Conservation (phyloP, 2,329 filamentous ascomycete genomes). For the Ramularia endophylla region DNA sequence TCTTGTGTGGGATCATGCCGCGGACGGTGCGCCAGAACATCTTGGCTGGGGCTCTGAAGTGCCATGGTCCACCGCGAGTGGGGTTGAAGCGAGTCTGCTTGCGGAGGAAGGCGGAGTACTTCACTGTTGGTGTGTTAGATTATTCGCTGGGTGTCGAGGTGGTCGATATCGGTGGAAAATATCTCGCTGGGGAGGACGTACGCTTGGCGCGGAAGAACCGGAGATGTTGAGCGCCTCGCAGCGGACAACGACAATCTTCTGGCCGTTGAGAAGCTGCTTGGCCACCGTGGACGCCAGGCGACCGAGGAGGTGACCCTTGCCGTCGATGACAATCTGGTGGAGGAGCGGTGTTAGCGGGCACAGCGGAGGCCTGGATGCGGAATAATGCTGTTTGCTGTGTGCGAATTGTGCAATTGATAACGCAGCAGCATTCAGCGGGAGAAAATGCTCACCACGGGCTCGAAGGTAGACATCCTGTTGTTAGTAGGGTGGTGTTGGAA, state of each 20-base stretch:
- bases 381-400: background rate
- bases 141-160: background rate
- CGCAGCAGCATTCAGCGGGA: background rate
- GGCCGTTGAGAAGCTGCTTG: conserved; percentile 97
- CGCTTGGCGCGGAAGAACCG: conserved; percentile 99
- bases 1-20: conserved; percentile 99
- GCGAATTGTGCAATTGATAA: background rate
- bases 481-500: conserved; percentile 3
- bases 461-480: conserved; percentile 59
- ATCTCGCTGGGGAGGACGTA: conserved; percentile 62
- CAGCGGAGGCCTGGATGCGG: background rate
- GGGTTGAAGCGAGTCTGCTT: conserved; percentile 99
- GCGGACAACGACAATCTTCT: conserved; percentile 99
- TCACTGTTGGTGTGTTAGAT: conserved; percentile 60
- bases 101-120: conserved; percentile 99
- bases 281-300: conserved; percentile 96
- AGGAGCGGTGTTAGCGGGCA: conserved; percentile 2
- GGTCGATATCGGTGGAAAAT: conserved; percentile 1
- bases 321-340: conserved; percentile 90
- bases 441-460: conserved; percentile 54
- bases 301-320: conserved; percentile 99
- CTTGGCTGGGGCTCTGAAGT: conserved; percentile 98
- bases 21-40: conserved; percentile 99
- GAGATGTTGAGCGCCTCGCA: conserved; percentile 99
- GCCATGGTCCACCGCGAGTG: conserved; percentile 98